Evolutionary conservation across 305 asterid genomes (phyloP), one percentile per base, ranked within the genome.

Genomic region (Fraxinus latifolia): DNA sequence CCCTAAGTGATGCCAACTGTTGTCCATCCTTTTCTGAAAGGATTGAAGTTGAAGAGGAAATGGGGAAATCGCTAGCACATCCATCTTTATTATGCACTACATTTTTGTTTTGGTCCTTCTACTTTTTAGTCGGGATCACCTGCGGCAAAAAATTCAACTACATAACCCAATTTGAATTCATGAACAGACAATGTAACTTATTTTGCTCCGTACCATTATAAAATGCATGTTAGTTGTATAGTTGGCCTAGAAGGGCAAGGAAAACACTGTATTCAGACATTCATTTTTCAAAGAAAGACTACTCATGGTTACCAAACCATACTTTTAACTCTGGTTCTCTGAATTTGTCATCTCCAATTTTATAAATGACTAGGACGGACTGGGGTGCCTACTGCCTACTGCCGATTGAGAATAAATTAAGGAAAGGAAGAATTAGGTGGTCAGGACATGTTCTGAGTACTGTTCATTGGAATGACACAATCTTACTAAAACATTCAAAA

Each of bases 1-100:
- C 91, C 82, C 93, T 85, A 87, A 96, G 77, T 25, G 90, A 83
- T 78, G 77, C 23, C 85, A 96, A 85, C 81, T 94, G 98, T 87
- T 94, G 98, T 85, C 88, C 88, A 78, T 92, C 97, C 88, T 92
- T 92, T 83, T 91, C 96, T 27, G 92, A 82, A 27, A 90, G 86
- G 83, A 87, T 84, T 11, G 92, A 80, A 60, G 83, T 89, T 31
- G 97, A 90, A n/a, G 95, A 90, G 60, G 82, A 67, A 77, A 76
- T 50, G 39, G 98, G 89, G 47, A 83, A 79, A 86, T 87, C 88
- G 62, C 91, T 94, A 36, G 81, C 65, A 81, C 80, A 78, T n/a
- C 90, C 91, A 74, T 90, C 94, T 80, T 84, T 90, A 76, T 84
- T 62, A 60, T 76, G 77, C 36, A 79, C 83, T 65, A 77, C 77